These are phyloP conservation scores for Cinchona pubescens DNA, from an alignment of 257 asterid genomes.

Conservation along the genomic window DNA sequence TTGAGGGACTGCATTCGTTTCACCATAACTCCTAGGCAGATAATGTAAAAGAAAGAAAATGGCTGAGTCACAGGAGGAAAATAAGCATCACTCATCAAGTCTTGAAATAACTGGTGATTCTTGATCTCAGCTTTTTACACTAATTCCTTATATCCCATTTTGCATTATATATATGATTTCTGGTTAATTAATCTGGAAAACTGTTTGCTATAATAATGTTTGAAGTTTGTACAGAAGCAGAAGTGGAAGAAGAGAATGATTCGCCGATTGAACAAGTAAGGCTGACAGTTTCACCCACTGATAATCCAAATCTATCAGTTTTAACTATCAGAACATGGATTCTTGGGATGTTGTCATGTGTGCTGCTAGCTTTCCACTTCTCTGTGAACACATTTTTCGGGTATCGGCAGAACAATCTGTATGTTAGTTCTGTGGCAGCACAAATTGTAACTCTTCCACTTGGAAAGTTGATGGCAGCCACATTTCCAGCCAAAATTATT, in stretches of 20 bases:
- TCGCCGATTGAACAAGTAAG: constrained; percentile 67
- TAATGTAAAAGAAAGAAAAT: not conserved
- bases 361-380: constrained; percentile 45
- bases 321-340: constrained; percentile 64
- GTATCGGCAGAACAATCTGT: constrained; percentile 45
- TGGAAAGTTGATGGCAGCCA: constrained; percentile 52
- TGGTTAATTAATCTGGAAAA: no score
- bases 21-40: not conserved
- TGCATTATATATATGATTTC: no score
- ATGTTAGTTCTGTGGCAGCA: constrained; percentile 31
- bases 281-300: constrained; percentile 51
- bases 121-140: no score
- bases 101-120: not conserved
- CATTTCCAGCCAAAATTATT: constrained; percentile 33
- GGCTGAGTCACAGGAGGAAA: not conserved
- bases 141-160: no score
- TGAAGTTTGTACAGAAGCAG: not conserved
- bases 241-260: constrained; percentile 32
- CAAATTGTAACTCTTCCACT: constrained; percentile 59
- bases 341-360: constrained; percentile 48
- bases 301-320: constrained; percentile 45
- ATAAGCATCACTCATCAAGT: not conserved
- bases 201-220: not conserved
- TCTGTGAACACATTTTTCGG: constrained; percentile 52
- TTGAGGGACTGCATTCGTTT: not conserved